A percentile compares a stretch with the other conserved stretches of the same genome.
Conservation (phyloP, 2,329 filamentous ascomycete species). For the Colletotrichum tofieldiae region DNA sequence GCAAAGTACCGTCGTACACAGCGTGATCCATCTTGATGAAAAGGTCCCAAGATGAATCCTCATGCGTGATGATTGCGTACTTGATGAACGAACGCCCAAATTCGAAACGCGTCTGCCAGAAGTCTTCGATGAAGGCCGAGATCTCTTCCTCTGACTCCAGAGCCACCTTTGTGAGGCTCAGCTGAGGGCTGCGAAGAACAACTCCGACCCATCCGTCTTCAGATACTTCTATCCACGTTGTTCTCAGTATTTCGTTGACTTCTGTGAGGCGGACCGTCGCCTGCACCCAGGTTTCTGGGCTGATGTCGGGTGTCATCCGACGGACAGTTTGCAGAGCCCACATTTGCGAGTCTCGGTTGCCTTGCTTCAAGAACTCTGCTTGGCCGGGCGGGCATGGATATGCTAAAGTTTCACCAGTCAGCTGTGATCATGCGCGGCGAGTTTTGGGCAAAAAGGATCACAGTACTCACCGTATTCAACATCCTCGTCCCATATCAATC, state of each 20-base stretch:
- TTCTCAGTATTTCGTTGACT: conserved; percentile 48
- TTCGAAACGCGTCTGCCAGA: conserved; percentile 49
- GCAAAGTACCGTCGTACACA: conserved; percentile 55
- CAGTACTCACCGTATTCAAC: conserved; percentile 40
- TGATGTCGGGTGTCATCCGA: conserved; percentile 43
- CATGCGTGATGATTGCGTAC: conserved; percentile 50
- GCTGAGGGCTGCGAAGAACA: conserved; percentile 42
- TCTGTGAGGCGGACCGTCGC: conserved; percentile 42
- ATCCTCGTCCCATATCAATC: conserved; percentile 28
- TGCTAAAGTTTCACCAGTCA: conserved; percentile 18
- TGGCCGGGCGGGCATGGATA: conserved; percentile 52
- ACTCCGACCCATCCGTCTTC: conserved; percentile 45
- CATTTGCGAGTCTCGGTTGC: conserved; percentile 44
- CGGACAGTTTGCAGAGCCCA: conserved; percentile 48
- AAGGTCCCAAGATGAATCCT: conserved; percentile 47
- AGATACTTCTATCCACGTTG: conserved; percentile 43
- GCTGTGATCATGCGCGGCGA: neutral
- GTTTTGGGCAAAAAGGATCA: neutral
- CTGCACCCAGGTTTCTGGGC: conserved; percentile 45
- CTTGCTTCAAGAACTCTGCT: conserved; percentile 50
- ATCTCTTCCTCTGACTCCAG: conserved; percentile 46
- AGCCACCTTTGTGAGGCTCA: conserved; percentile 39
- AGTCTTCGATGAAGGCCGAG: conserved; percentile 44
- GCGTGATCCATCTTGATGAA: conserved; percentile 54
- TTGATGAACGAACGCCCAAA: conserved; percentile 53